These are phyloP conservation scores for Lachancea mirantina DNA, from an alignment of 805 yeast genomes.

Conservation along the genomic window DNA sequence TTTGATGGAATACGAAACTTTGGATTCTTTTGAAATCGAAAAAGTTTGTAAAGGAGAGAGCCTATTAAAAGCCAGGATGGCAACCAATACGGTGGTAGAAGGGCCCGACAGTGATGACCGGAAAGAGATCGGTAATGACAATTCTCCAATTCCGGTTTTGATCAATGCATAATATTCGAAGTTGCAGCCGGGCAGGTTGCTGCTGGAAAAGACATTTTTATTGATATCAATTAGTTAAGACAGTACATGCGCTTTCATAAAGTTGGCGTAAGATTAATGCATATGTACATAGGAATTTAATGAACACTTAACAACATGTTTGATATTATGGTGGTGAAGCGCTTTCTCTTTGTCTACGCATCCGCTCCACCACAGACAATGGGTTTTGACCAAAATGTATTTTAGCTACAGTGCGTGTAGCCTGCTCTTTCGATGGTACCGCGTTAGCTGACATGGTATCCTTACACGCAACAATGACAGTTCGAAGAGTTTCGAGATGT, in stretches of 20 bases:
- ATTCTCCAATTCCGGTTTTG: slow-evolving; percentile 27
- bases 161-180: slow-evolving; percentile 28
- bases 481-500: slow-evolving; percentile 33
- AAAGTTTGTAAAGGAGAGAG: slow-evolving; percentile 75
- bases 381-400: slow-evolving; percentile 61
- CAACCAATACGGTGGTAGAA: slow-evolving; percentile 70
- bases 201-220: no score
- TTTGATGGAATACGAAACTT: slow-evolving; percentile 87
- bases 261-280: no score
- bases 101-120: slow-evolving; percentile 42
- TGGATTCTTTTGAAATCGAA: slow-evolving; percentile 86
- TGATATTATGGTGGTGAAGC: not conserved
- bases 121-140: slow-evolving; percentile 31
- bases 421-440: slow-evolving; percentile 52
- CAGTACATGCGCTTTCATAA: no score
- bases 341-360: slow-evolving; percentile 38
- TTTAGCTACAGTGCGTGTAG: slow-evolving; percentile 55
- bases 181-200: no score
- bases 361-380: slow-evolving; percentile 40
- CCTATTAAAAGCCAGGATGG: slow-evolving; percentile 57
- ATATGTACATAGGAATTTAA: slow-evolving; percentile 10
- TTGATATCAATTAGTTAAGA: no score
- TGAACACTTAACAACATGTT: slow-evolving; percentile 4
- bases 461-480: slow-evolving; percentile 44
- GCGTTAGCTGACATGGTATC: slow-evolving; percentile 36